Percentiles rank a stretch among this genome's conserved stretches.
phyloP scores from a whole-genome alignment of 2,329 filamentous ascomycete genomes.

The Colletotrichum lupini region DNA sequence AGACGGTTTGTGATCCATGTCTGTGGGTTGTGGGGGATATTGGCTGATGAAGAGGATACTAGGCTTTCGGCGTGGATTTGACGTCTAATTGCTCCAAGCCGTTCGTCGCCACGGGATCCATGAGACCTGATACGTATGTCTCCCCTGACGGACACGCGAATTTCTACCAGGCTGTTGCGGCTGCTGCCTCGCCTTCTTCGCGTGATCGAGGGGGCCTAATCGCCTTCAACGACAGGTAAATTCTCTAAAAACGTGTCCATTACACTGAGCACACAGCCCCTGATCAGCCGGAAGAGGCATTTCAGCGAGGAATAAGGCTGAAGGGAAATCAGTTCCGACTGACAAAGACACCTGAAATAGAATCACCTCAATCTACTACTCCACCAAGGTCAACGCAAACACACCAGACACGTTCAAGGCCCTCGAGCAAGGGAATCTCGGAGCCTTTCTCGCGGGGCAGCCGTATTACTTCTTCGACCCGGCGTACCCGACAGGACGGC shows the following conservation, averaged over 20 bases:
- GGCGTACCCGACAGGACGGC: slow-evolving; percentile 52
- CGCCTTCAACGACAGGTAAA: slow-evolving; percentile 56
- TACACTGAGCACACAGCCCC: too few species aligned
- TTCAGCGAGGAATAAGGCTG: too few species aligned
- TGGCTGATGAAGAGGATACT: background rate
- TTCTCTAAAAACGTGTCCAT: too few species aligned
- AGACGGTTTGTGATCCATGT: slow-evolving; percentile 47
- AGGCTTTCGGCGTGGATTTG: slow-evolving; percentile 63
- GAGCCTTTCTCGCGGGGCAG: slow-evolving; percentile 61
- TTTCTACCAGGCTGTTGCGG: slow-evolving; percentile 62
- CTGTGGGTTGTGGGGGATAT: too few species aligned
- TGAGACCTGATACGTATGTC: slow-evolving; percentile 64
- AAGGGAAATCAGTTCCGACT: background rate
- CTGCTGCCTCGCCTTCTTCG: slow-evolving; percentile 55
- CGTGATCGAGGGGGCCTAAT: slow-evolving; percentile 60
- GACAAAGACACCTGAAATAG: background rate
- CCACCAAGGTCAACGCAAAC: slow-evolving; percentile 64
- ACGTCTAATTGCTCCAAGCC: slow-evolving; percentile 64
- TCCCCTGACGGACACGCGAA: slow-evolving; percentile 65
- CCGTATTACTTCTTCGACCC: slow-evolving; percentile 65
- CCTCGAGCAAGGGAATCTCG: slow-evolving; percentile 60
- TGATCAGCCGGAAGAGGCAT: too few species aligned
- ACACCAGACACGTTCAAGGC: slow-evolving; percentile 64
- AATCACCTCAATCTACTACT: slow-evolving; percentile 63
- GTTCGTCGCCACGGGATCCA: slow-evolving; percentile 63